Conservation (phyloP, 169 alveolate genomes). For the Plasmodium knowlesi region DNA sequence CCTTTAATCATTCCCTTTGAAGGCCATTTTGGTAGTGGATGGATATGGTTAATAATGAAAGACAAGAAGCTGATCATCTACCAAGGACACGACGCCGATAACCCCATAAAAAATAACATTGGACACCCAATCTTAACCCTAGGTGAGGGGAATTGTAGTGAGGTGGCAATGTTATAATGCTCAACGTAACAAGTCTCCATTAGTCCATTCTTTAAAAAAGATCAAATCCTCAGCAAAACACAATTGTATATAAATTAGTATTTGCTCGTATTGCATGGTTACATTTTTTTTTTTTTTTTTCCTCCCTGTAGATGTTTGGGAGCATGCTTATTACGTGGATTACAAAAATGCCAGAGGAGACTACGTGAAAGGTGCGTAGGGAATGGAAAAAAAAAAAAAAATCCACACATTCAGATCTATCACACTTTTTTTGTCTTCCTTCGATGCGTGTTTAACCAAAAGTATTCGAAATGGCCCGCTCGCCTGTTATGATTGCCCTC, state of each 20-base stretch:
- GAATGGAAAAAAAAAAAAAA: not conserved
- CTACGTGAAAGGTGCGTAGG: conserved; percentile 61
- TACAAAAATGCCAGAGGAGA: conserved; percentile 90
- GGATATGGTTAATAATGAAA: conserved; percentile 92
- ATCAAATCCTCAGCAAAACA: not conserved
- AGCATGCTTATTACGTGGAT: conserved; percentile 95
- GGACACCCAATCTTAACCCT: conserved; percentile 88
- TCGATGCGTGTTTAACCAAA: not conserved
- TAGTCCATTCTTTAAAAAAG: not conserved
- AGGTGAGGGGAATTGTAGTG: conserved; percentile 50
- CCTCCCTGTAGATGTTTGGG: conserved; percentile 93
- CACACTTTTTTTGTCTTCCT: not conserved
- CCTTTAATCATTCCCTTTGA: not conserved
- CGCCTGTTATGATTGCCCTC: not conserved
- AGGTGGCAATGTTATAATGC: not conserved
- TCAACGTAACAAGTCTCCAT: not conserved
- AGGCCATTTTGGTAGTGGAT: conserved; percentile 94
- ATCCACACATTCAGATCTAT: not conserved
- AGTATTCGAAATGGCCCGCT: not conserved
- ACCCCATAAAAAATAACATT: conserved; percentile 86
- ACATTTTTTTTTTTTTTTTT: conserved; percentile 1
- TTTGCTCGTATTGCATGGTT: not conserved
- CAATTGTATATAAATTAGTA: not conserved
- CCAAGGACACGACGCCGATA: conserved; percentile 91
- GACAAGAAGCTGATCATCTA: conserved; percentile 83